phyloP scores from a whole-genome alignment of 768 basidiomycete species.

The Cyclocybe aegerita region DNA sequence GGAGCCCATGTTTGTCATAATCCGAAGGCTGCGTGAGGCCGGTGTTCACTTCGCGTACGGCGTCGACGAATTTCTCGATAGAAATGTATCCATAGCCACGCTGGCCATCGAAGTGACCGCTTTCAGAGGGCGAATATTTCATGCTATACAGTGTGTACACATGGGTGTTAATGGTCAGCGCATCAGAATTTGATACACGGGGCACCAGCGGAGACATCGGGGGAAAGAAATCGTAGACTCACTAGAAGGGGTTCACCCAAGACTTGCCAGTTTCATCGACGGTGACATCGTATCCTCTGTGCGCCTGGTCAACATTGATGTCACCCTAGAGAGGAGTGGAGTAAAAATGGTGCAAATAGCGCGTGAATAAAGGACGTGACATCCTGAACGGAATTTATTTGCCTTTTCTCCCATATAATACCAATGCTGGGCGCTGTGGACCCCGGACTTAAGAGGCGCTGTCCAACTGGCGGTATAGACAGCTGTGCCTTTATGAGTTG shows the following conservation, averaged over 20 bases:
- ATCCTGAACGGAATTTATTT: conserved; percentile 7
- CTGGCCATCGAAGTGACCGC: conserved; percentile 92
- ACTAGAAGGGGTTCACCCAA: conserved; percentile 93
- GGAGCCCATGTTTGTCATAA: conserved; percentile 78
- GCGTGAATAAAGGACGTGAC: background rate
- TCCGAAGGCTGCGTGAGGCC: conserved; percentile 62
- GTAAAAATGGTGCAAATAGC: conserved; percentile 2
- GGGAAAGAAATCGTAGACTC: conserved; percentile 28
- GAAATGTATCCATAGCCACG: conserved; percentile 91
- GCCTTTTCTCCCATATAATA: conserved; percentile 95
- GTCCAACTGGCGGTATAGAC: conserved; percentile 97
- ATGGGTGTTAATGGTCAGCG: conserved; percentile 2
- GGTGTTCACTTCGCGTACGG: conserved; percentile 76
- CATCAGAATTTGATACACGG: conserved; percentile 7
- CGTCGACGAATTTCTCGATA: conserved; percentile 90
- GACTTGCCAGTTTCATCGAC: conserved; percentile 82
- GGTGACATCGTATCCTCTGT: conserved; percentile 90
- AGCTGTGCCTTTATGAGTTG: conserved; percentile 78
- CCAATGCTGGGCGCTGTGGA: conserved; percentile 91
- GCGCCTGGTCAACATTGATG: conserved; percentile 89
- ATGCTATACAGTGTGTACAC: conserved; percentile 48
- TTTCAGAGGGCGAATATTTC: conserved; percentile 92
- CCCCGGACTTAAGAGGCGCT: conserved; percentile 84
- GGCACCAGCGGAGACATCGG: conserved; percentile 5
- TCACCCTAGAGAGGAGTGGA: conserved; percentile 61